Percentiles rank a stretch among this genome's conserved stretches.
These are phyloP conservation scores for Iberis pinnata DNA, from an alignment of 345 rosid genomes.

Conservation along the genomic window DNA sequence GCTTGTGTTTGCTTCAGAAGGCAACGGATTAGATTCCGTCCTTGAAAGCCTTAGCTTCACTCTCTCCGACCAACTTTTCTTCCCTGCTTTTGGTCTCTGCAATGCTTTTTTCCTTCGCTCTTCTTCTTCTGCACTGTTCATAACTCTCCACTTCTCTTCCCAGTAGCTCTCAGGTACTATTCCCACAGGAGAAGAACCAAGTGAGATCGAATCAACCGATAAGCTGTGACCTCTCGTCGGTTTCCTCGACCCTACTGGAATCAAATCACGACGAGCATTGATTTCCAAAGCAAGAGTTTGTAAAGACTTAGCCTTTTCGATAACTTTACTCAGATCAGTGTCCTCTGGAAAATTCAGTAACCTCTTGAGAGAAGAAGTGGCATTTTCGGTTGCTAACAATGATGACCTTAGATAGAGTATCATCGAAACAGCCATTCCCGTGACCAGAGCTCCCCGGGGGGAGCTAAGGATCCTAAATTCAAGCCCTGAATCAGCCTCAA, in stretches of 20 bases:
- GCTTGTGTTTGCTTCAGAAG: conserved; percentile 31
- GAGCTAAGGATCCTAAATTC: conserved; percentile 52
- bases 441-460: conserved; percentile 64
- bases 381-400: conserved; percentile 78
- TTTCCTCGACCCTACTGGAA: conserved; percentile 32
- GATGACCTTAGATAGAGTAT: conserved; percentile 81
- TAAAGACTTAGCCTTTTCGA: conserved; percentile 63
- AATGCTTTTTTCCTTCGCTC: conserved; percentile 32
- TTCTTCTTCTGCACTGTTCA: conserved; percentile 54
- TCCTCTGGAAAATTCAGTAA: conserved; percentile 76
- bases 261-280: conserved; percentile 25
- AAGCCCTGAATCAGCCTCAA: conserved; percentile 30
- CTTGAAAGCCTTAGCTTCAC: conserved; percentile 46
- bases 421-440: conserved; percentile 79
- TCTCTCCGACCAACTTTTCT: conserved; percentile 78
- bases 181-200: conserved; percentile 51
- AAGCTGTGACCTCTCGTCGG: conserved; percentile 42
- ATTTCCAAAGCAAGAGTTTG: conserved; percentile 53
- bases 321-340: conserved; percentile 48
- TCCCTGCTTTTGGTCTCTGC: conserved; percentile 32
- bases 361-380: conserved; percentile 84
- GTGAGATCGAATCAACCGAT: conserved; percentile 49
- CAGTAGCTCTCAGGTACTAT: conserved; percentile 77
- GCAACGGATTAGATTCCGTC: conserved; percentile 63
- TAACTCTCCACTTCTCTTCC: conserved; percentile 92